phyloP scores from a whole-genome alignment of 495 filamentous ascomycete species.

The Antarctomyces pellizariae region DNA sequence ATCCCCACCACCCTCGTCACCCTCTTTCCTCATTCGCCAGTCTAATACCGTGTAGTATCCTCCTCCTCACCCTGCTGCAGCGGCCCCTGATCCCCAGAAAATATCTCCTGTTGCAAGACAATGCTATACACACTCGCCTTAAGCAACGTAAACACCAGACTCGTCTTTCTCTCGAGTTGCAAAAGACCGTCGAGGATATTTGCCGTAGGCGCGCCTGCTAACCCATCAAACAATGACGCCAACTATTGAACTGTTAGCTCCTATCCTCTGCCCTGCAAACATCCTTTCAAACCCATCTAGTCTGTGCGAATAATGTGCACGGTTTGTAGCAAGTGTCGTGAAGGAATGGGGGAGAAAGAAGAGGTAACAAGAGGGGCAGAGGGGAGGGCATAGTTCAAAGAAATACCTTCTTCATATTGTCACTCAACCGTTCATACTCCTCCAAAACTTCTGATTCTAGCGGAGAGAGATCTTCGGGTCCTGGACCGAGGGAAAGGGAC shows the following conservation, averaged over 20 bases:
- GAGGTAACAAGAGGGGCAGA: conserved; percentile 15
- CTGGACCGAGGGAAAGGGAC: background rate
- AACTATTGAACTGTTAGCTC: too few relatives aligned
- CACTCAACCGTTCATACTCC: conserved; percentile 67
- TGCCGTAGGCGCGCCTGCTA: conserved; percentile 38
- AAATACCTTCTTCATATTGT: conserved; percentile 74
- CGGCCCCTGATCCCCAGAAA: conserved; percentile 34
- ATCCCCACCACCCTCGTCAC: too few relatives aligned
- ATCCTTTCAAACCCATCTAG: too few relatives aligned
- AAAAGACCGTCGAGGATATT: conserved; percentile 66
- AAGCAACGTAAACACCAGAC: conserved; percentile 76
- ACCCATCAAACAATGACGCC: conserved; percentile 31
- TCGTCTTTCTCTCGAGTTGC: conserved; percentile 79
- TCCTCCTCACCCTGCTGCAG: too few relatives aligned
- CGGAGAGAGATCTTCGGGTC: conserved; percentile 30
- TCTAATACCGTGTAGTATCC: too few relatives aligned
- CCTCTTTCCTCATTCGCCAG: too few relatives aligned
- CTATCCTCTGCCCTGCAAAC: too few relatives aligned
- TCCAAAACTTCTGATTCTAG: conserved; percentile 88
- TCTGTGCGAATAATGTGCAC: background rate
- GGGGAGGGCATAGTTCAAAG: conserved; percentile 15
- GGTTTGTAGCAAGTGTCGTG: conserved; percentile 6
- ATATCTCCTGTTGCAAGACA: conserved; percentile 89
- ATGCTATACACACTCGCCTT: conserved; percentile 98
- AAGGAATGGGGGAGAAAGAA: conserved; percentile 12